Percentiles rank a stretch among this genome's conserved stretches.
Evolutionary conservation across 306 rosid species (phyloP).

Genomic region (Quillaja saponaria): DNA sequence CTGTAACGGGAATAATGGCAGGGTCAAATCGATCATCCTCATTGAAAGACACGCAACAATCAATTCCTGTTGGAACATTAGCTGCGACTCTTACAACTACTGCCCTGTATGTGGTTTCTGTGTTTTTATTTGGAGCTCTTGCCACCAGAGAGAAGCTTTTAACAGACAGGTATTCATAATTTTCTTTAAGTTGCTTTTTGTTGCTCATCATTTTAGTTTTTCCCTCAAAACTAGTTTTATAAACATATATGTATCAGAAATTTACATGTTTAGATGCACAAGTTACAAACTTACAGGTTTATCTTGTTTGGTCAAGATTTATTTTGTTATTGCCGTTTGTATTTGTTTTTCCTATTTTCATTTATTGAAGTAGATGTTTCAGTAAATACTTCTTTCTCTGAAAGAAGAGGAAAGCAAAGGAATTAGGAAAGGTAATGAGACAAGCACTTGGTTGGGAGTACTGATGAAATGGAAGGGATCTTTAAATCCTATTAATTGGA

Average conservation of each 20-base stretch:
- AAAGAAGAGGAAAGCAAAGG: too few species aligned
- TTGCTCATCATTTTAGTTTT: conserved; percentile 14
- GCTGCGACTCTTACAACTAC: conserved; percentile 85
- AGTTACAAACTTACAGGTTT: too few species aligned
- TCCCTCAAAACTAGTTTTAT: conserved; percentile 18
- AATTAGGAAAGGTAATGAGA: too few species aligned
- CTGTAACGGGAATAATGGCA: conserved; percentile 99
- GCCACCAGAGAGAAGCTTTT: conserved; percentile 79
- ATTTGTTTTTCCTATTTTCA: too few species aligned
- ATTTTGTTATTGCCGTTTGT: too few species aligned
- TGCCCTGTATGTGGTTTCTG: conserved; percentile 71
- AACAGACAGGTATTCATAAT: conserved; percentile 95
- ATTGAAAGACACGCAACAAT: conserved; percentile 90
- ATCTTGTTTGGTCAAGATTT: too few species aligned
- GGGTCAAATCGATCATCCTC: conserved; percentile 98
- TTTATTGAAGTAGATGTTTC: too few species aligned
- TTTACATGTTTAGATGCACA: conserved; percentile 24
- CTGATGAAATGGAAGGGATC: too few species aligned
- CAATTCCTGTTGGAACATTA: conserved; percentile 95
- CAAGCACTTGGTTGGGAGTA: too few species aligned
- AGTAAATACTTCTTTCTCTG: too few species aligned
- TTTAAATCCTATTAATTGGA: too few species aligned
- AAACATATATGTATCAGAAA: conserved; percentile 6
- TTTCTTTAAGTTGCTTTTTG: too few species aligned
- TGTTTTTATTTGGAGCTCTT: conserved; percentile 80